Evolutionary conservation across 176 grass and related monocot genomes (phyloP).

Genomic region (Secale cereale): DNA sequence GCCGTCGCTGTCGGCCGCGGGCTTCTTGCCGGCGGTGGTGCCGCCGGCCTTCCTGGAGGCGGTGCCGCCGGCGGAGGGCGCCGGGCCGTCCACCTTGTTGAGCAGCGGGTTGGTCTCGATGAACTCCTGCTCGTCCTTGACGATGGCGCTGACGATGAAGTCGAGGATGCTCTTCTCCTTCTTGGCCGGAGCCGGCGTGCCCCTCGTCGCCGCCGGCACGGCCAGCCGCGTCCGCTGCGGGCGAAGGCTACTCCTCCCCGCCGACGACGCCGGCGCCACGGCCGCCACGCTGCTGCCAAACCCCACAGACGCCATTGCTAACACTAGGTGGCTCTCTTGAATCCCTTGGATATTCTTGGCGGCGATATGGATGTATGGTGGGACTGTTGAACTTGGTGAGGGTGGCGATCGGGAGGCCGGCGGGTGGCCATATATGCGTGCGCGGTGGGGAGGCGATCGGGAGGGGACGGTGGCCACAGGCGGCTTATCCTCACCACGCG

Average conservation of each 20-base stretch:
- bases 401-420: not conserved
- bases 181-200: constrained; percentile 18
- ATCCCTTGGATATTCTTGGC: not conserved
- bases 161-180: constrained; percentile 52
- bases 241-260: not conserved
- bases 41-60: constrained; percentile 6
- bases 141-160: constrained; percentile 42
- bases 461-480: constrained; percentile 42
- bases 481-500: constrained; percentile 48
- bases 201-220: constrained; percentile 25
- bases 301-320: constrained; percentile 42
- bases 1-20: not conserved
- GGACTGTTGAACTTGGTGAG: not conserved
- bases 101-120: constrained; percentile 65
- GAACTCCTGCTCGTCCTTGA: constrained; percentile 61
- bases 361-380: not conserved
- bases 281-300: constrained; percentile 42
- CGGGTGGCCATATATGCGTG: constrained; percentile 15
- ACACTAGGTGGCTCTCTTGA: not conserved
- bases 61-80: not conserved
- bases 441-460: not conserved
- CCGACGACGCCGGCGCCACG: constrained; percentile 29
- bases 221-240: not conserved
- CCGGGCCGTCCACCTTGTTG: constrained; percentile 49
- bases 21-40: constrained; percentile 24